phyloP scores from a whole-genome alignment of 805 yeast genomes.

The Lipomyces chichibuensis region DNA sequence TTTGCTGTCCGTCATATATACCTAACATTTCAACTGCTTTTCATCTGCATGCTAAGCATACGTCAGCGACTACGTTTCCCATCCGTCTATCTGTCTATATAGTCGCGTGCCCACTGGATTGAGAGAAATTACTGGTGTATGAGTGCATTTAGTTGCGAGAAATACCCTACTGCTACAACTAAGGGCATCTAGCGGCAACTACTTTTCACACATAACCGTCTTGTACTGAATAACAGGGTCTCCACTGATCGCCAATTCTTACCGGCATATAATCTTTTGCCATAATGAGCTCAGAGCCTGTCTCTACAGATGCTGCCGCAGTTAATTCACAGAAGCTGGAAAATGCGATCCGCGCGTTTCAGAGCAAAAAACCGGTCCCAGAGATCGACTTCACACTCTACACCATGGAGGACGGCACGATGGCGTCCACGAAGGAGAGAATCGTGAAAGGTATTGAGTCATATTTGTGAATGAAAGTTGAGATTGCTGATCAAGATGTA shows the following conservation, averaged over 20 bases:
- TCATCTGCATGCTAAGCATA: neutral
- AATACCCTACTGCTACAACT: neutral
- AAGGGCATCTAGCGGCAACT: neutral
- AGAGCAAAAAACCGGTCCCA: slow-evolving; percentile 42
- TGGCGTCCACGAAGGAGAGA: slow-evolving; percentile 60
- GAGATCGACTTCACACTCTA: slow-evolving; percentile 51
- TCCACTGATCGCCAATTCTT: neutral
- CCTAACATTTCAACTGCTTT: neutral
- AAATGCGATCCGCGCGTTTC: slow-evolving; percentile 46
- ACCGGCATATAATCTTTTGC: neutral
- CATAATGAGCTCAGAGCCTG: neutral
- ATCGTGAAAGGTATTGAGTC: slow-evolving; percentile 46
- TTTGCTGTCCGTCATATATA: neutral
- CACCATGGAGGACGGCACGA: slow-evolving; percentile 61
- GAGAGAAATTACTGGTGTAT: neutral
- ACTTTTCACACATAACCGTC: too few species aligned
- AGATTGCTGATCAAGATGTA: slow-evolving; percentile 4
- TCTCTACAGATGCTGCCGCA: slow-evolving; percentile 7
- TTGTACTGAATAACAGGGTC: neutral
- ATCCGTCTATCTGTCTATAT: neutral
- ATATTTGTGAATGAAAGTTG: neutral
- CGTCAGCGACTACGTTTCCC: neutral
- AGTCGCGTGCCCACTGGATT: neutral
- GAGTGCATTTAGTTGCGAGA: neutral
- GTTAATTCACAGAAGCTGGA: slow-evolving; percentile 39